Conservation (phyloP, 257 asterid genomes). For the Apocynum venetum region DNA sequence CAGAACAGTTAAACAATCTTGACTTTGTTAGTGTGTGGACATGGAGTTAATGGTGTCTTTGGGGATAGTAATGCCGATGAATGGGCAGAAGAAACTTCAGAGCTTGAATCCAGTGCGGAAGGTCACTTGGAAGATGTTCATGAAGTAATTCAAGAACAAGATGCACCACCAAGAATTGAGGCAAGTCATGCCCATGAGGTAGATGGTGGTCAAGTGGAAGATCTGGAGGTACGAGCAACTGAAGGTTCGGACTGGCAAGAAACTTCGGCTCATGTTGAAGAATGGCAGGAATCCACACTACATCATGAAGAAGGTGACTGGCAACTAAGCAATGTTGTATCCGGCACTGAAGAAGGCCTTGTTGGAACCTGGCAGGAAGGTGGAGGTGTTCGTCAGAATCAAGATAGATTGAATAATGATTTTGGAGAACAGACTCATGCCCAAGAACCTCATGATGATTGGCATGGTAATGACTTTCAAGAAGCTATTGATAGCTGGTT, state of each 20-base stretch:
- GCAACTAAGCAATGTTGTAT: conserved; percentile 24
- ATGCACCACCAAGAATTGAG: conserved; percentile 23
- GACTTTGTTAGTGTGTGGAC: conserved; percentile 24
- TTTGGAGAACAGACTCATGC: conserved; percentile 35
- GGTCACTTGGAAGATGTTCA: conserved; percentile 18
- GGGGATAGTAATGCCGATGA: conserved; percentile 17
- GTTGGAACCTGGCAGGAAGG: conserved; percentile 34
- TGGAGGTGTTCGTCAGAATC: conserved; percentile 36
- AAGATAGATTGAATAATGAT: conserved; percentile 32
- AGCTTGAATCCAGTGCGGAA: conserved; percentile 11
- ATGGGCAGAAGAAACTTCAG: conserved; percentile 27
- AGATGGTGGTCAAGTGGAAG: conserved; percentile 18
- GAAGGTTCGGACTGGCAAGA: conserved; percentile 42
- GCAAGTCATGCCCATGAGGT: conserved; percentile 23
- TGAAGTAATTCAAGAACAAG: conserved; percentile 31
- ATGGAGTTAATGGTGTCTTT: conserved; percentile 22
- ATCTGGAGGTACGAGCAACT: conserved; percentile 24
- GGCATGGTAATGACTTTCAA: conserved; percentile 52
- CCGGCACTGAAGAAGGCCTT: conserved; percentile 26
- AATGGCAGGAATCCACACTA: conserved; percentile 27
- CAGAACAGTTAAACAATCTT: conserved; percentile 11
- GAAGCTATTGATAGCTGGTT: conserved; percentile 69
- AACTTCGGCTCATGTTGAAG: conserved; percentile 36
- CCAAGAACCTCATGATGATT: conserved; percentile 50
- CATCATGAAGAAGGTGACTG: conserved; percentile 36